A percentile compares a stretch with the other conserved stretches of the same genome.
These are phyloP conservation scores for Ophiognomonia clavigignenti-juglandacearum DNA, from an alignment of 2,329 filamentous ascomycete species.

Conservation along the genomic window DNA sequence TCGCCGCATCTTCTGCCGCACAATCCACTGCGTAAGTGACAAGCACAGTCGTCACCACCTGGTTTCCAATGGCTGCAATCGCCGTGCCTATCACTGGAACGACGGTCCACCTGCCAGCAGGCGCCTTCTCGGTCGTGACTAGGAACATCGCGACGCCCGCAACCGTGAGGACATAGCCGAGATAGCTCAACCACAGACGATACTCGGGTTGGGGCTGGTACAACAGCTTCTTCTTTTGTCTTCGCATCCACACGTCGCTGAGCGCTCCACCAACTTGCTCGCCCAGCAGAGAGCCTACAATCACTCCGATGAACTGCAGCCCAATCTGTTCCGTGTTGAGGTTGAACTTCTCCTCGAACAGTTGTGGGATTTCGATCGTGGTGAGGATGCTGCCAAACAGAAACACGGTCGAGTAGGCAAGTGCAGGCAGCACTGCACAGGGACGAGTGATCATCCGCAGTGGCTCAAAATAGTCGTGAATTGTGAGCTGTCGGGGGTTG, in stretches of 20 bases:
- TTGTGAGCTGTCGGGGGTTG: constrained; percentile 41
- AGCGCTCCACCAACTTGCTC: constrained; percentile 49
- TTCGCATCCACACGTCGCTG: constrained; percentile 45
- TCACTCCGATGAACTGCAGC: constrained; percentile 49
- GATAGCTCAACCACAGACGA: constrained; percentile 50
- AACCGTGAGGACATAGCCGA: constrained; percentile 43
- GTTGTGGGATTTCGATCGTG: constrained; percentile 53
- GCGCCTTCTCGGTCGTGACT: constrained; percentile 39
- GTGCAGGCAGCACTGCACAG: constrained; percentile 42
- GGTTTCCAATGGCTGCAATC: constrained; percentile 46
- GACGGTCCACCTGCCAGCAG: constrained; percentile 42
- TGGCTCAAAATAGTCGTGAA: constrained; percentile 45
- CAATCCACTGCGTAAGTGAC: constrained; percentile 55
- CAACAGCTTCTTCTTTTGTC: constrained; percentile 22
- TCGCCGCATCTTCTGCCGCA: constrained; percentile 39
- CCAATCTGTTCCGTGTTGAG: constrained; percentile 52
- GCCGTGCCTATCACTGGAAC: constrained; percentile 48
- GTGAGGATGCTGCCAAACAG: constrained; percentile 45
- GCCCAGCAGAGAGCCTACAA: constrained; percentile 49
- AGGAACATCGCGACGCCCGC: constrained; percentile 47
- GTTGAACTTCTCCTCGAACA: constrained; percentile 48
- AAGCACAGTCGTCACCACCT: constrained; percentile 53
- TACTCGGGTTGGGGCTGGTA: constrained; percentile 37
- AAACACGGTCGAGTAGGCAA: constrained; percentile 51
- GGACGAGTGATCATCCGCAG: constrained; percentile 33